Base-by-base conservation (phyloP, 768 basidiomycete genomes). In the Trametes maxima region DNA sequence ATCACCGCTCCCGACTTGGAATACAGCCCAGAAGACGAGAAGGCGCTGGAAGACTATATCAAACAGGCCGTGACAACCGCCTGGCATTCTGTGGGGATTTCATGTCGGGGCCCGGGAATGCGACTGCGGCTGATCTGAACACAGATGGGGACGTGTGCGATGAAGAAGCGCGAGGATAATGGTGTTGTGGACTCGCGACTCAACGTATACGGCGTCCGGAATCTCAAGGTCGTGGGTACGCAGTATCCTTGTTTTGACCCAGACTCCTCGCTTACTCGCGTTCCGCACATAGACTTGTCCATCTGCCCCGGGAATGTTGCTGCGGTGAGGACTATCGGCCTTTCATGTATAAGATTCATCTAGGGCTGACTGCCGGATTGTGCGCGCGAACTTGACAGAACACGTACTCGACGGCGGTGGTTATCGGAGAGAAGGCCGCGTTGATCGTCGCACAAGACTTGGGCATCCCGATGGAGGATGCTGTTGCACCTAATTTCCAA, bases 81-180 rank as follows among this genome's bases (percentile, higher is more conserved):
- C 3, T 73, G 73, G 65, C 76, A 76, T 57, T 75, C 72, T 46
- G 75, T 76, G 64, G 42, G 59, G 56, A 6, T 1, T 24, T 7
- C 8, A 28, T 49, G 47, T 5, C 13, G 13, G 14, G 1, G 24
- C 5, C 14, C 25, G 21, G 12, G 47, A 4, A 4, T 14, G 13
- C 25, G n/a, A 16, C 13, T 22, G 37, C 3, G 14, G n/a, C n/a
- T 12, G 21, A 33, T 8, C 12, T 37, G 22, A 8, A 76, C 70
- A 35, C 6, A 87, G 85, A 75, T 85, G 14, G 86, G 86, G 36
- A 88, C 86, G 0, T 88, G 86, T 58, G 80, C 85, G 0, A 88
- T 89, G 86, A 87, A 87, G 69, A 77, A 81, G 6, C 78, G 80
- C 16, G 77, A 82, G n/a, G 60, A 78, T 40, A 82, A 80, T 4